Evolutionary conservation across 352 stramenopile genomes (phyloP).

Genomic region (Phytophthora pinifolia): DNA sequence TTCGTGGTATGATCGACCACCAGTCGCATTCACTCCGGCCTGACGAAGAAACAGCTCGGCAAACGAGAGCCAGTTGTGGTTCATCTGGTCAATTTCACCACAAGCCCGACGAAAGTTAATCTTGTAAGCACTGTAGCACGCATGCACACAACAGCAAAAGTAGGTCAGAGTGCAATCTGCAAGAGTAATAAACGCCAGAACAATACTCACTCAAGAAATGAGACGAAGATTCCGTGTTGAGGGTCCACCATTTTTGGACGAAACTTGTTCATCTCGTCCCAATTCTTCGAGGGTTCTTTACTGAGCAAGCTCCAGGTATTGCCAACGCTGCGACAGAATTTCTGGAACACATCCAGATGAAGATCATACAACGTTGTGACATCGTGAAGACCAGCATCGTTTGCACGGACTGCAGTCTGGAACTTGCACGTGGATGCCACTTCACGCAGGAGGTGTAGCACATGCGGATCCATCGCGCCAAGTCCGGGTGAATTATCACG

Average conservation of each 20-base stretch:
- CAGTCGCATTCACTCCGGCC: slow-evolving; percentile 18
- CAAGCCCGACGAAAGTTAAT: slow-evolving; percentile 64
- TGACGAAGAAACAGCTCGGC: slow-evolving; percentile 51
- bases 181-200: background rate
- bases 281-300: slow-evolving; percentile 17
- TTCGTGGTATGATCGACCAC: slow-evolving; percentile 36
- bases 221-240: slow-evolving; percentile 59
- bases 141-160: slow-evolving; percentile 2
- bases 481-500: slow-evolving; percentile 37
- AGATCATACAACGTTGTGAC: slow-evolving; percentile 46
- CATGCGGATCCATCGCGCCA: slow-evolving; percentile 51
- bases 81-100: slow-evolving; percentile 47
- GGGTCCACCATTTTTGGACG: slow-evolving; percentile 62
- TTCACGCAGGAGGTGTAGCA: slow-evolving; percentile 47
- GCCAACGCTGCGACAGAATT: slow-evolving; percentile 53
- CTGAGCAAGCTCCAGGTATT: slow-evolving; percentile 39
- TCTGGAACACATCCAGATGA: slow-evolving; percentile 70
- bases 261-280: slow-evolving; percentile 37
- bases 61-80: slow-evolving; percentile 56
- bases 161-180: background rate
- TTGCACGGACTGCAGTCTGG: slow-evolving; percentile 19
- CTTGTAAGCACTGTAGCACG: slow-evolving; percentile 58
- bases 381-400: slow-evolving; percentile 22
- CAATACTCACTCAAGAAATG: slow-evolving; percentile 63
- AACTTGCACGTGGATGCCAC: slow-evolving; percentile 51